These are phyloP conservation scores for Dipteronia sinensis DNA, from an alignment of 345 rosid species.

Conservation along the genomic window DNA sequence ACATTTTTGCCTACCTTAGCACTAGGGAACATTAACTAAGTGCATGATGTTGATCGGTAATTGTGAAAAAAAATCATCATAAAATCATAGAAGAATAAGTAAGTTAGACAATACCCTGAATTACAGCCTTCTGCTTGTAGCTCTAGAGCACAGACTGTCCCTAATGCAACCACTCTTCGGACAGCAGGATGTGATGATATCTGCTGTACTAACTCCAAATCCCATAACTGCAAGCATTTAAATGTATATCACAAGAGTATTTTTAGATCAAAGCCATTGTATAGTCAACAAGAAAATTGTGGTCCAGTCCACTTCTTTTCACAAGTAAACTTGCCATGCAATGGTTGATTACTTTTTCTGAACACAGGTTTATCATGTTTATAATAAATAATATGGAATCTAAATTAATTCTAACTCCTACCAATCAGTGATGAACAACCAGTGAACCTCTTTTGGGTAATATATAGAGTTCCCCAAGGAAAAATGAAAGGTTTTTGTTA, in stretches of 20 bases:
- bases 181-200: conserved; percentile 76
- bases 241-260: neutral
- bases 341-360: neutral
- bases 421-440: neutral
- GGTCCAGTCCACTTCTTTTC: neutral
- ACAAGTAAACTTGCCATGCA: neutral
- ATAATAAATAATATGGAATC: neutral
- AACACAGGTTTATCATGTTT: neutral
- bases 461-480: neutral
- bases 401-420: neutral
- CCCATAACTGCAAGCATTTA: conserved; percentile 76
- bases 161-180: conserved; percentile 72
- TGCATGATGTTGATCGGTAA: neutral
- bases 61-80: neutral
- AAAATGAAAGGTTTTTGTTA: no score
- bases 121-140: conserved; percentile 60
- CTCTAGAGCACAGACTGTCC: conserved; percentile 80
- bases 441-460: neutral
- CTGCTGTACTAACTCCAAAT: conserved; percentile 52
- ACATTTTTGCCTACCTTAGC: neutral
- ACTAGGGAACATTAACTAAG: neutral
- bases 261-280: neutral
- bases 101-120: conserved; percentile 60
- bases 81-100: conserved; percentile 5
- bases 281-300: neutral